Evolutionary conservation across 2,329 filamentous ascomycete genomes (phyloP), one percentile per base, ranked within the genome.

Genomic region (Trichoderma endophyticum): DNA sequence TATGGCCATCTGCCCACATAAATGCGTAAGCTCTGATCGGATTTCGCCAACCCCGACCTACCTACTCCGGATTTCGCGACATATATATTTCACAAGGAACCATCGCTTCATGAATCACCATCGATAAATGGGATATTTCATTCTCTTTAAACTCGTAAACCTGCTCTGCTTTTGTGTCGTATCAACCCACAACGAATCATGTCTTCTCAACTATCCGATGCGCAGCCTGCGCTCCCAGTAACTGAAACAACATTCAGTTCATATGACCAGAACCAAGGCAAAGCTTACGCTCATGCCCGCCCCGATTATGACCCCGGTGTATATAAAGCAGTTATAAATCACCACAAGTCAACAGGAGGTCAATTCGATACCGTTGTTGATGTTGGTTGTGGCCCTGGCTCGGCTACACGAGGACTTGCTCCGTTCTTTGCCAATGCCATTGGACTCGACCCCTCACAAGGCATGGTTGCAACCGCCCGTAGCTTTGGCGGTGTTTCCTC

Each of bases 371-470:
- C 78, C 3, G 73, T 88, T 0, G 76, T 89, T 14, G 88, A 91
- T 73, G 78, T 90, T 6, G 88, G 88, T 36, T 89, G 87, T 75
- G 88, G 88, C 0, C 87, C 88, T 0, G 88, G 88, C 4, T 84
- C 78, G 14, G 86, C 84, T 0, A 83, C 83, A n/a, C 15, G 39
- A n/a, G 39, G 39, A 48, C 39, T 48, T 48, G 39, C 39, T 48
- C 39, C 39, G 18, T 48, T 2, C 18, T 48, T 48, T 48, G 8
- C 39, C 39, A 48, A 48, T n/a, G 39, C 18, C 39, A 48, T 48
- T 48, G 39, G 39, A n/a, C 39, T 48, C 39, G 39, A 48, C 39
- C 39, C 39, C 39, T 48, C 39, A n/a, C 18, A 48, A 5, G 39
- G 39, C 8, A 48, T 48, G 39, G 39, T 48, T 18, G 39, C 39